These are phyloP conservation scores for Stephania yunnanensis DNA, from an alignment of 164 flowering plant species.

Conservation along the genomic window DNA sequence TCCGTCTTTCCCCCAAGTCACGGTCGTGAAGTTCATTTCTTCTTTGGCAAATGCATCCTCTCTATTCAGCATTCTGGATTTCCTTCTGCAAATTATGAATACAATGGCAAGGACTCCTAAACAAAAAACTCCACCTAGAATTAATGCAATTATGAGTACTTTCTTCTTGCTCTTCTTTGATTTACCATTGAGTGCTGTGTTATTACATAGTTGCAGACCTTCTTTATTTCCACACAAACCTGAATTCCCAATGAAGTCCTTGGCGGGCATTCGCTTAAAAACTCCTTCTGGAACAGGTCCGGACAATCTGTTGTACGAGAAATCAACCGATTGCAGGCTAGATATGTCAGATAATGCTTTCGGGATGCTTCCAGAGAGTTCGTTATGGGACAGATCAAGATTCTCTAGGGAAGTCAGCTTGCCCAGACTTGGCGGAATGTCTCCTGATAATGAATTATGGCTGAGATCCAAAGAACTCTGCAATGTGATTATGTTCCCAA, in stretches of 20 bases:
- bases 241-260: conserved; percentile 17
- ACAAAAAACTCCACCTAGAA: conserved; percentile 19
- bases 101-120: conserved; percentile 1
- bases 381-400: conserved; percentile 48
- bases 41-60: conserved; percentile 7
- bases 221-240: conserved; percentile 39
- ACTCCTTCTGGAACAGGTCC: conserved; percentile 37
- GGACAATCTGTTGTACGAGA: conserved; percentile 45
- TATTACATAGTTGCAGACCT: conserved; percentile 27
- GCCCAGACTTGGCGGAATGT: conserved; percentile 33
- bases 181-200: neutral
- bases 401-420: conserved; percentile 29
- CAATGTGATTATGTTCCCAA: conserved; percentile 34
- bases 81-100: conserved; percentile 12
- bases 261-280: conserved; percentile 14
- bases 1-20: conserved; percentile 49
- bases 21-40: conserved; percentile 10
- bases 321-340: conserved; percentile 28
- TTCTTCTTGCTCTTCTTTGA: conserved; percentile 12
- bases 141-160: conserved; percentile 28
- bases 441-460: conserved; percentile 44
- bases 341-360: conserved; percentile 19
- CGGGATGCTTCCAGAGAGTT: conserved; percentile 46
- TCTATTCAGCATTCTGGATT: conserved; percentile 12
- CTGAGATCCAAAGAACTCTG: conserved; percentile 44